Evolutionary conservation across 2,329 filamentous ascomycete species (phyloP), one percentile per base, ranked within the genome.

Genomic region (Fusarium penzigii): DNA sequence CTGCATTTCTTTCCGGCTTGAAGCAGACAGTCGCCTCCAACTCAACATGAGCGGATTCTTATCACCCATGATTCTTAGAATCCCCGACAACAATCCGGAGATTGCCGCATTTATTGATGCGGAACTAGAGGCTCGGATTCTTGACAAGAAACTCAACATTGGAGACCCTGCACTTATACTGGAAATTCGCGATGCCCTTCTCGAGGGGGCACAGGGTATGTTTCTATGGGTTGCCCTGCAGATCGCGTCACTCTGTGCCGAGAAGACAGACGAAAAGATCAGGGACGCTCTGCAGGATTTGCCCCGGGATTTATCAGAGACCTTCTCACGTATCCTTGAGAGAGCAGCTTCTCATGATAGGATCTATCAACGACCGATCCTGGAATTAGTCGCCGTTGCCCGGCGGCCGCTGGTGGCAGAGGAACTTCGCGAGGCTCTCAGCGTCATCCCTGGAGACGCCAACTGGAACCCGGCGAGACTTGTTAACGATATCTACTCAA

Each of bases 381-480:
- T 77, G 0, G 55, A 73, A 13, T 47, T 75, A 29, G 25, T 77
- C 1, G 45, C 59, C 1, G 62, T 56, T 0, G 70, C 70, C 11
- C 46, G 39, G 1, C 64, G 67, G 8, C 66, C 70, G 0, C 50
- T 77, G 8, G 68, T 65, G 1, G 54, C 44, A 0, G 60, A 69
- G 0, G 68, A 77, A 44, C 57, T 78, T 43, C 62, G 65, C 16
- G 73, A 76, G 62, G 71, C 72, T 6, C 45, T 75, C 0, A 73
- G 72, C 13, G 69, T 78, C 0, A 50, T 52, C 2, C 65, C 68
- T 6, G 70, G 72, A 2, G 55, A 72, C 12, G 44, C 56, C 0
- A 29, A 32, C 1, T 72, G 66, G 68, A 49, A 65, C 13, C 56
- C 56, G 0, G 34, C 39, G 17, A 16, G 16, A 3, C 44, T 56